Base-by-base conservation (phyloP, 2,329 filamentous ascomycete genomes). In the Alternaria sp. region DNA sequence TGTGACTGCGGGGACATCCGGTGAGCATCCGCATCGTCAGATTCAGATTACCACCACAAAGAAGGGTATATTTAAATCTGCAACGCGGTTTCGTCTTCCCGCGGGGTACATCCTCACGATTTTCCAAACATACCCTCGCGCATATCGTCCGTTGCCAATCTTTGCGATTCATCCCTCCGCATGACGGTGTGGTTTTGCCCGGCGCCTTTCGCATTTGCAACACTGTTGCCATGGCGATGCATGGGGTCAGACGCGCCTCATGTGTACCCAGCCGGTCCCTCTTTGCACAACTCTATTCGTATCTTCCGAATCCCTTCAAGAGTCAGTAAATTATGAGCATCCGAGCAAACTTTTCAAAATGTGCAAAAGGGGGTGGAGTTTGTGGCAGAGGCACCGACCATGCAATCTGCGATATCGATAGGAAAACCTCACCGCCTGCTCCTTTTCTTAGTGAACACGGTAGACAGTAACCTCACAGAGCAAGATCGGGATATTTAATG, bases 181-280 rank as follows among this genome's bases (percentile, higher is more conserved):
- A 52, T 25, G 19, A 52, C 19, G 19, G 30, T 52, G 30, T 52
- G 13, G 28, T 36, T 40, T 52, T 36, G 49, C 49, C 49, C 49
- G 49, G 49, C 30, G 49, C 19, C 49, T 52, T 32, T 52, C 49
- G 49, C 49, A 25, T 52, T 52, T 23, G 49, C 49, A 52, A 52
- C 28, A 40, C 32, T 47, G 59, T 61, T 61, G 59, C 59, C 59
- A 61, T 61, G 59, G 59, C 21, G 54, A 61, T 61, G 59, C 59
- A 61, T 57, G 56, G 59, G 59, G 59, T 61, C 55, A 52, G 54
- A 23, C 47, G 59, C 57, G 59, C 59, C 59, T 61, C 59, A 61
- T 58, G 54, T 61, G 59, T 58, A 61, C 59, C 59, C 54, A 56
- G 54, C 54, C 30, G 49, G 49, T 32, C 36, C 49, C 49, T 58